Conservation (phyloP, 2,329 filamentous ascomycete genomes). For the Colletotrichum chlorophyti region DNA sequence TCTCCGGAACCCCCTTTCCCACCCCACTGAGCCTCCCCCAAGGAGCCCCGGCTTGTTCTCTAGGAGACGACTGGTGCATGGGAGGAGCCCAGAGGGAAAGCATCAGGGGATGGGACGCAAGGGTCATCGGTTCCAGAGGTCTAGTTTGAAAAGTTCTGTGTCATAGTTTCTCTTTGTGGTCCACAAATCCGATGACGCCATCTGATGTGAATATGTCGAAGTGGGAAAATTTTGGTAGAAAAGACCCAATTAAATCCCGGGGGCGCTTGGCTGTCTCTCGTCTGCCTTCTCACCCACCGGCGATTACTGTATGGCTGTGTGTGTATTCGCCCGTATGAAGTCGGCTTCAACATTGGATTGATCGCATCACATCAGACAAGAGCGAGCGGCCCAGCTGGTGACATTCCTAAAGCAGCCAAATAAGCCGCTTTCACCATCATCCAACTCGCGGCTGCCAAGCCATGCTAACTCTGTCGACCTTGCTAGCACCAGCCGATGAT, state of each 20-base stretch:
- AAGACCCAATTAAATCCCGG: conserved; percentile 3
- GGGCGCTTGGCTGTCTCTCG: background rate
- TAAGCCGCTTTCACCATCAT: background rate
- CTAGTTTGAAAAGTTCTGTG: conserved; percentile 17
- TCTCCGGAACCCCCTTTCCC: background rate
- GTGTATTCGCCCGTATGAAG: no score
- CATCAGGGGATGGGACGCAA: background rate
- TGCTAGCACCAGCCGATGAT: background rate
- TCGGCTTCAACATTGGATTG: no score
- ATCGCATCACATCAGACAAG: no score
- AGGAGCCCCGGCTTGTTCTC: background rate
- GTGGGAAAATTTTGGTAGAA: conserved; percentile 21
- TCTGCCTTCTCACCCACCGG: background rate
- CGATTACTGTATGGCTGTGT: no score
- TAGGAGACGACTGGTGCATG: no score
- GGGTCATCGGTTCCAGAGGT: conserved; percentile 14
- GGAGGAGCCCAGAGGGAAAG: no score
- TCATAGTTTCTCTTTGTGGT: conserved; percentile 29
- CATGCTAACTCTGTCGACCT: no score
- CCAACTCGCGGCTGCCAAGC: no score
- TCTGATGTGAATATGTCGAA: conserved; percentile 27
- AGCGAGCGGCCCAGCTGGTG: no score
- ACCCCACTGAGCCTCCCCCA: no score
- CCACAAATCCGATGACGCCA: conserved; percentile 28
- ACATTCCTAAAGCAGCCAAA: background rate